Evolutionary conservation across 768 basidiomycete genomes (phyloP).

Genomic region (Chiua virens): DNA sequence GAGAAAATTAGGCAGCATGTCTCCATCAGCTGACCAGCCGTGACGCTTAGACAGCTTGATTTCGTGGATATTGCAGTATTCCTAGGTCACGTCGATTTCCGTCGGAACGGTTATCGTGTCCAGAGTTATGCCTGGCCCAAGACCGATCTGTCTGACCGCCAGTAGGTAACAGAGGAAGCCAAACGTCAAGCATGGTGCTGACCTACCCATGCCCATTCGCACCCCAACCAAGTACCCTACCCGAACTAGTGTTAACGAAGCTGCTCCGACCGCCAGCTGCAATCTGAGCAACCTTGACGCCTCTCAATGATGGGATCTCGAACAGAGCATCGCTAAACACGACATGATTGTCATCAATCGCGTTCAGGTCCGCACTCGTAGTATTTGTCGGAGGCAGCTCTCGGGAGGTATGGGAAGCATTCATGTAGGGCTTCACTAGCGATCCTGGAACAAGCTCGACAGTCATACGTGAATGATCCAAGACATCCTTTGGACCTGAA

Average conservation of each 20-base stretch:
- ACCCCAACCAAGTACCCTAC: conserved; percentile 85
- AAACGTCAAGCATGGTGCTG: conserved; percentile 8
- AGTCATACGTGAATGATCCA: conserved; percentile 34
- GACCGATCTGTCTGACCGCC: conserved; percentile 69
- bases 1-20: not conserved
- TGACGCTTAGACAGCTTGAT: conserved; percentile 63
- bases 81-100: conserved; percentile 75
- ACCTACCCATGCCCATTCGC: conserved; percentile 82
- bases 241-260: conserved; percentile 65
- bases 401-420: conserved; percentile 43
- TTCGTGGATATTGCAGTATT: conserved; percentile 47
- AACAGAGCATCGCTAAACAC: conserved; percentile 69
- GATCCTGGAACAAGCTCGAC: conserved; percentile 61
- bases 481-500: conserved; percentile 14
- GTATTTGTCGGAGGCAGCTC: conserved; percentile 9
- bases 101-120: conserved; percentile 79
- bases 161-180: not conserved
- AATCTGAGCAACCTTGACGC: conserved; percentile 63
- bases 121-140: conserved; percentile 61
- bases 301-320: conserved; percentile 73
- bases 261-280: conserved; percentile 72
- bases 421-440: conserved; percentile 49
- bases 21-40: conserved; percentile 49
- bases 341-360: conserved; percentile 43
- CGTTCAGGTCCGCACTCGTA: conserved; percentile 27